A percentile compares a stretch with the other conserved stretches of the same genome.
These are phyloP conservation scores for Pyrus hybrid DNA, from an alignment of 331 rosid genomes.

Conservation along the genomic window DNA sequence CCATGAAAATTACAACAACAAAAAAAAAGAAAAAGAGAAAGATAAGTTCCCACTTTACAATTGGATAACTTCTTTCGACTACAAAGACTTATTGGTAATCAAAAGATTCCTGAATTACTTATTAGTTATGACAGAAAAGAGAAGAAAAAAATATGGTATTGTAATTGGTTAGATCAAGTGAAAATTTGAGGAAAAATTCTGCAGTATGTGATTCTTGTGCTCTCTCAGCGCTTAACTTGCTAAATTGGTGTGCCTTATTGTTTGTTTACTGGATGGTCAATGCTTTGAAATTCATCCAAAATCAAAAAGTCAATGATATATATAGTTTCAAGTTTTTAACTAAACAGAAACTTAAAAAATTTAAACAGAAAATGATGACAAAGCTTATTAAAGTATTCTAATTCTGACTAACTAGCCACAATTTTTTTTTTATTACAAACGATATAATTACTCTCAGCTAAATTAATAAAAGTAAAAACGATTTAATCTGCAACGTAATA, in stretches of 20 bases:
- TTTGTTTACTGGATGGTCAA: constrained; percentile 2
- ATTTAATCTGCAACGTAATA: too few relatives aligned
- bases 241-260: background rate
- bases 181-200: background rate
- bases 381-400: too few relatives aligned
- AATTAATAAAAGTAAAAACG: accelerated
- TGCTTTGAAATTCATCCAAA: background rate
- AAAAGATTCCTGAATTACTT: background rate
- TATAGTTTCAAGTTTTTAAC: background rate
- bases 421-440: background rate
- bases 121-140: background rate
- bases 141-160: background rate
- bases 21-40: background rate
- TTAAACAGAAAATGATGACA: too few relatives aligned
- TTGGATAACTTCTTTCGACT: constrained; percentile 20
- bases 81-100: background rate
- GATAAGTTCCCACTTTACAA: too few relatives aligned
- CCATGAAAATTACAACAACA: background rate
- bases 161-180: background rate
- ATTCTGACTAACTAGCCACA: background rate
- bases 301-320: background rate
- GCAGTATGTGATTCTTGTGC: constrained; percentile 4
- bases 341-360: too few relatives aligned
- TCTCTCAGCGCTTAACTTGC: background rate
- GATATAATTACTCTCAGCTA: background rate